Evolutionary conservation across 2,329 filamentous ascomycete genomes (phyloP).

Genomic region (Helicocarpus griseus): DNA sequence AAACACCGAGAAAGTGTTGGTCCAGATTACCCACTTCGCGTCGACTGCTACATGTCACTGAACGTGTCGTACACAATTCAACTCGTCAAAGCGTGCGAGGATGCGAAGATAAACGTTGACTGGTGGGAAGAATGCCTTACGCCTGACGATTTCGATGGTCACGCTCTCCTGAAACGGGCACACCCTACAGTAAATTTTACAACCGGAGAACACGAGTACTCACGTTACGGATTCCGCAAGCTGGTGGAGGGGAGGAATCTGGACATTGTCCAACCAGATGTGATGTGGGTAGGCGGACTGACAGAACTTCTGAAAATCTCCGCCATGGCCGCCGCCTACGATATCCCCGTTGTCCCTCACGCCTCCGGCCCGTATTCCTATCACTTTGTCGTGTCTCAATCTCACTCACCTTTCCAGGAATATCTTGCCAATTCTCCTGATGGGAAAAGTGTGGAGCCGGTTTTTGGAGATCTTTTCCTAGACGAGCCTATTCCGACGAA

Average conservation of each 20-base stretch:
- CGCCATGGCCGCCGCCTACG: slow-evolving; percentile 82
- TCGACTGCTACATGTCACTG: slow-evolving; percentile 95
- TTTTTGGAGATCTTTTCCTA: slow-evolving; percentile 82
- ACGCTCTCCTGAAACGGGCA: slow-evolving; percentile 78
- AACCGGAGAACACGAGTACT: slow-evolving; percentile 93
- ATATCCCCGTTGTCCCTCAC: slow-evolving; percentile 91
- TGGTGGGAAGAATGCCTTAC: slow-evolving; percentile 96
- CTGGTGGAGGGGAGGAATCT: slow-evolving; percentile 83
- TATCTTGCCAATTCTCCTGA: slow-evolving; percentile 90
- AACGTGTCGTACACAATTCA: slow-evolving; percentile 91
- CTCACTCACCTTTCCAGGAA: slow-evolving; percentile 90
- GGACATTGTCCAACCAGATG: slow-evolving; percentile 89
- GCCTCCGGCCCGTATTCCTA: slow-evolving; percentile 91
- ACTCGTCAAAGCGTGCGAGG: slow-evolving; percentile 71
- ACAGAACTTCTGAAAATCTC: slow-evolving; percentile 86
- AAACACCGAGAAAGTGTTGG: slow-evolving; percentile 78
- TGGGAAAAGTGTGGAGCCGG: slow-evolving; percentile 78
- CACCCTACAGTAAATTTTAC: slow-evolving; percentile 90
- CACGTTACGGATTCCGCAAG: slow-evolving; percentile 88
- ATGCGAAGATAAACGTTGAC: slow-evolving; percentile 75
- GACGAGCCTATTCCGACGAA: slow-evolving; percentile 83
- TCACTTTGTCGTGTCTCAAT: slow-evolving; percentile 88
- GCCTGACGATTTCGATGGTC: slow-evolving; percentile 86
- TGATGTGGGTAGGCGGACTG: slow-evolving; percentile 94
- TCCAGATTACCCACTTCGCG: slow-evolving; percentile 84